Conservation (phyloP, 495 filamentous ascomycete species). For the Tuber microsphaerosporum region DNA sequence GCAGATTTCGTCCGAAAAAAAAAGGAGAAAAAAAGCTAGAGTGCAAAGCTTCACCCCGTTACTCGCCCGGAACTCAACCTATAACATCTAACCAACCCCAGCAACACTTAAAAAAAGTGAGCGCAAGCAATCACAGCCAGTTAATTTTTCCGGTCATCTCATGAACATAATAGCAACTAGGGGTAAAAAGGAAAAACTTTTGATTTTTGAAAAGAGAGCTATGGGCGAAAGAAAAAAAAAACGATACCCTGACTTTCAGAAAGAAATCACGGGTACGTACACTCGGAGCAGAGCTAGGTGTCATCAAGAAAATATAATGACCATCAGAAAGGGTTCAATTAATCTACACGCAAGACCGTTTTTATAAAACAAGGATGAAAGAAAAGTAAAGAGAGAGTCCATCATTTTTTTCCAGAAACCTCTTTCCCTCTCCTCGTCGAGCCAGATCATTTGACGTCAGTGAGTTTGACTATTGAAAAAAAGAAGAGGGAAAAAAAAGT, state of each 20-base stretch:
- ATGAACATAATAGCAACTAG: not conserved
- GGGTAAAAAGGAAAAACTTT: not conserved
- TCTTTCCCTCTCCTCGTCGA: not conserved
- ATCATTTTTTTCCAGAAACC: not conserved
- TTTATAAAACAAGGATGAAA: not conserved
- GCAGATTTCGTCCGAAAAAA: not conserved
- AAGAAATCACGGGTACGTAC: not conserved
- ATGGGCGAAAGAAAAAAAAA: not conserved
- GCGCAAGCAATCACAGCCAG: not conserved
- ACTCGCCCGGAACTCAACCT: not conserved
- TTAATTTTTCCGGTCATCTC: not conserved
- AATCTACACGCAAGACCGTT: not conserved
- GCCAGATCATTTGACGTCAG: conserved; percentile 36
- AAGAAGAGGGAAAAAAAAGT: not conserved
- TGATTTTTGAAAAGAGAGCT: not conserved
- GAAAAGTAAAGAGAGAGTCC: not conserved
- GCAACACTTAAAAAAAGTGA: not conserved
- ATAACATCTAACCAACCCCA: not conserved
- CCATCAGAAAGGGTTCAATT: not conserved
- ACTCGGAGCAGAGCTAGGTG: not conserved
- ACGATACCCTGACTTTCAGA: not conserved
- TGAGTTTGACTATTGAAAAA: conserved; percentile 31
- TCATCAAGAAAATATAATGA: not conserved
- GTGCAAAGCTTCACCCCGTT: not conserved
- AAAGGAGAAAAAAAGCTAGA: not conserved